Conservation (phyloP, 768 basidiomycete species). For the Pholiota conissans region DNA sequence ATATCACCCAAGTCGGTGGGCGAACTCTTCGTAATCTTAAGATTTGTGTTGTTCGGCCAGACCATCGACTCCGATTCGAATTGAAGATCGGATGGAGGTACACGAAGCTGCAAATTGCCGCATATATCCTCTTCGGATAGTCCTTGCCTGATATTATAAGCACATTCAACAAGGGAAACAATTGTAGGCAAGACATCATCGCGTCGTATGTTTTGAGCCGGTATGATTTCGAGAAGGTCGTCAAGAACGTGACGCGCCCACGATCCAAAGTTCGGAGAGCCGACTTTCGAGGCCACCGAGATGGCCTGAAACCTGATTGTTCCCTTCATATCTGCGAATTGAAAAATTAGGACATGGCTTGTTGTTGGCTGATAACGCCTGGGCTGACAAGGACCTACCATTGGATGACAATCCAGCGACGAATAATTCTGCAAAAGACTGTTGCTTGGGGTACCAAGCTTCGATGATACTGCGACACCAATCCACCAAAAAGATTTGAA, state of each 20-base stretch:
- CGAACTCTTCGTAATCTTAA: too few relatives aligned
- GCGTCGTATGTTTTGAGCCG: too few relatives aligned
- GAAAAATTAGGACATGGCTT: neutral
- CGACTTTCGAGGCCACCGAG: neutral
- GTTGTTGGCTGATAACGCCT: neutral
- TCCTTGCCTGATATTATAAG: too few relatives aligned
- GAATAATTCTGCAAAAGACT: conserved; percentile 19
- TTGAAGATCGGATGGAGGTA: too few relatives aligned
- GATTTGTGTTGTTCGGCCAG: too few relatives aligned
- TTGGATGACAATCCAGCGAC: conserved; percentile 10
- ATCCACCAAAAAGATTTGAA: conserved; percentile 19
- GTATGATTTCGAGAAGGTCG: neutral
- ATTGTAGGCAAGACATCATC: too few relatives aligned
- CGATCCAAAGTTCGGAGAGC: neutral
- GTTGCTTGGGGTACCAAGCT: conserved; percentile 19
- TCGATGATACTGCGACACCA: conserved; percentile 21
- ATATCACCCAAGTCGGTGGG: too few relatives aligned
- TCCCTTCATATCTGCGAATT: neutral
- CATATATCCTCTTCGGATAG: too few relatives aligned
- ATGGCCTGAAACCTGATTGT: conserved; percentile 3
- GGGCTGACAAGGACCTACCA: neutral
- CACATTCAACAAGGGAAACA: too few relatives aligned
- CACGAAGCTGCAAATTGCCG: too few relatives aligned
- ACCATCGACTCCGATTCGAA: too few relatives aligned
- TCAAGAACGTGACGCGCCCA: neutral